Percentiles rank a stretch among this genome's conserved stretches.
Conservation (phyloP, 2,329 filamentous ascomycete genomes). For the Cadophora sp. region DNA sequence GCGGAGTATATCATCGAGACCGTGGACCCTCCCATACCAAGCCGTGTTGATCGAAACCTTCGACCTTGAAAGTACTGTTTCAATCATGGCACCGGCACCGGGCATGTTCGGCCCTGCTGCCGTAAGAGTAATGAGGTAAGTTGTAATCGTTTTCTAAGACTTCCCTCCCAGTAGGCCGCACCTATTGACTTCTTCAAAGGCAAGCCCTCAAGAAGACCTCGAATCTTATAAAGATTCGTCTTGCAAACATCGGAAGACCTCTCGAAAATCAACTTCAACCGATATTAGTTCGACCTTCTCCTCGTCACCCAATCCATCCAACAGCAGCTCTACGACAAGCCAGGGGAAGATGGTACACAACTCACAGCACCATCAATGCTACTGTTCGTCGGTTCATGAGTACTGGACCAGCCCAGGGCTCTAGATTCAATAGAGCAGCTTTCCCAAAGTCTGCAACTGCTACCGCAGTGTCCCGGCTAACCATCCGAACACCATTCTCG, state of each 20-base stretch:
- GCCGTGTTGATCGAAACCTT: not conserved
- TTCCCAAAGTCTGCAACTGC: slow-evolving; percentile 63
- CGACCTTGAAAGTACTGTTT: slow-evolving; percentile 7
- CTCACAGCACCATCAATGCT: slow-evolving; percentile 59
- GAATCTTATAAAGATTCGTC: slow-evolving; percentile 51
- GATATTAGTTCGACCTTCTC: slow-evolving; percentile 60
- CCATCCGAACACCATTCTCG: slow-evolving; percentile 83
- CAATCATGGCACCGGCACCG: slow-evolving; percentile 42
- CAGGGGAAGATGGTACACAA: slow-evolving; percentile 69
- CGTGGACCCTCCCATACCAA: not conserved
- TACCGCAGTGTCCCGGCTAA: slow-evolving; percentile 64
- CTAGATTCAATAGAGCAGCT: slow-evolving; percentile 56
- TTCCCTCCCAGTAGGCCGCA: not conserved
- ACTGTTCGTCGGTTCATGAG: slow-evolving; percentile 50
- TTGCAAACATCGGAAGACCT: slow-evolving; percentile 50
- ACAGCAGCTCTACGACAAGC: slow-evolving; percentile 67
- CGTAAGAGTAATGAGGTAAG: slow-evolving; percentile 43
- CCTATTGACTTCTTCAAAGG: slow-evolving; percentile 43
- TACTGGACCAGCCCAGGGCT: slow-evolving; percentile 38
- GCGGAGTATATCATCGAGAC: slow-evolving; percentile 6
- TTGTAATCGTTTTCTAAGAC: not conserved
- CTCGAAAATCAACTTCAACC: slow-evolving; percentile 61
- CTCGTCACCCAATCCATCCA: slow-evolving; percentile 62
- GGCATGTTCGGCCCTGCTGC: slow-evolving; percentile 44
- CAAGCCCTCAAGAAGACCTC: slow-evolving; percentile 55